phyloP scores from a whole-genome alignment of 257 asterid genomes.

The Salvia rosmarinus region DNA sequence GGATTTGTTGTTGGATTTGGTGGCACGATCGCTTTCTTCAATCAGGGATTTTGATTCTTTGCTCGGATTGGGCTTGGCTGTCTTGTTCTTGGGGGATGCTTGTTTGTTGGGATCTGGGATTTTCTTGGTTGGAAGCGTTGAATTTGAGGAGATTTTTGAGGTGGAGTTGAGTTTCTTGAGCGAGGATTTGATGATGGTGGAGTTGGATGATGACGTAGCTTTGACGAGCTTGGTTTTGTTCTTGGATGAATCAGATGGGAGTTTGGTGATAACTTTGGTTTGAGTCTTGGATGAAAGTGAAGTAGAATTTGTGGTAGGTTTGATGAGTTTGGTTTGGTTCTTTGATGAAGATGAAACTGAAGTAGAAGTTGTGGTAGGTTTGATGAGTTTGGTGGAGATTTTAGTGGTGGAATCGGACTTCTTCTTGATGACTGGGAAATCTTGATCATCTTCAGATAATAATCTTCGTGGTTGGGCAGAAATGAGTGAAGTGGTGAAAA shows the following conservation, averaged over 20 bases:
- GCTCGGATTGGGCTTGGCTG: constrained; percentile 42
- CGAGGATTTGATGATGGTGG: constrained; percentile 45
- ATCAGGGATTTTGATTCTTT: constrained; percentile 41
- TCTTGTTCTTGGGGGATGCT: constrained; percentile 54
- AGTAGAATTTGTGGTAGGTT: constrained; percentile 29
- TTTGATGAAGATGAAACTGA: constrained; percentile 19
- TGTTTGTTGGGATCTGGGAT: constrained; percentile 57
- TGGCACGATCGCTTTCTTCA: constrained; percentile 19
- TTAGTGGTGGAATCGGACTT: constrained; percentile 37
- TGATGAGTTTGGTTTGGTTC: constrained; percentile 52
- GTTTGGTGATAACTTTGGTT: constrained; percentile 40
- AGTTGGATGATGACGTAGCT: constrained; percentile 13
- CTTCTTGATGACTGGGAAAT: constrained; percentile 46
- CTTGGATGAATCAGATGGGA: constrained; percentile 33
- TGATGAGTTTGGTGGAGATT: constrained; percentile 40
- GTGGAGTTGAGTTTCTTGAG: constrained; percentile 73
- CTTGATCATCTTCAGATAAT: constrained; percentile 48
- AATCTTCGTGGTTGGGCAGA: constrained; percentile 45
- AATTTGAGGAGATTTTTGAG: constrained; percentile 51
- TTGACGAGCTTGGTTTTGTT: constrained; percentile 54
- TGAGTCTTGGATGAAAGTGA: constrained; percentile 41
- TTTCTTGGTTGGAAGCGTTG: constrained; percentile 49
- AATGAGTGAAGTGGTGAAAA: constrained; percentile 50
- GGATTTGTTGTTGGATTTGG: constrained; percentile 40
- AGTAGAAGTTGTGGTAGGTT: constrained; percentile 29